These are phyloP conservation scores for Fusarium neocosmosporiellum DNA, from an alignment of 2,329 filamentous ascomycete genomes.

Conservation along the genomic window DNA sequence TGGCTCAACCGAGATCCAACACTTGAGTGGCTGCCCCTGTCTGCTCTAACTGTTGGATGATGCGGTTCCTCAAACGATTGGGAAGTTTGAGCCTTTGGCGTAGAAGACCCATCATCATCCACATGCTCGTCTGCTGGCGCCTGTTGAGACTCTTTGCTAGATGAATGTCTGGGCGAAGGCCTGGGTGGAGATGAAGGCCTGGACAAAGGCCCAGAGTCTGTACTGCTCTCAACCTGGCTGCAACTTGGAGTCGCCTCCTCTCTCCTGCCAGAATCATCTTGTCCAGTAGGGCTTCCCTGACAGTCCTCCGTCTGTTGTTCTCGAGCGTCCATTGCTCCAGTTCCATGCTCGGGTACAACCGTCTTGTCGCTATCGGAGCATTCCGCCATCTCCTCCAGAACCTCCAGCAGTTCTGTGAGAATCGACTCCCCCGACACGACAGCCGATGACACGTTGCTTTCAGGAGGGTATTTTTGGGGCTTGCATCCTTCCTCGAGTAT, in stretches of 20 bases:
- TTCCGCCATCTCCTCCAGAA: background rate
- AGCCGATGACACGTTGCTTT: constrained; percentile 16
- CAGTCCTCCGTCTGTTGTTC: background rate
- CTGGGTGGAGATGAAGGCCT: background rate
- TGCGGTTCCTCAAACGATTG: background rate
- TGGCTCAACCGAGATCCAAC: background rate
- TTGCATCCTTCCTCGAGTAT: background rate
- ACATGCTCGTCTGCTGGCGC: background rate
- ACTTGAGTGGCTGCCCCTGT: background rate
- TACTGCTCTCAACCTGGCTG: background rate
- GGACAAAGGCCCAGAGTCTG: background rate
- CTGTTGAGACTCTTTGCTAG: background rate
- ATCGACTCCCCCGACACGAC: background rate
- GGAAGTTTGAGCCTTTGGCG: background rate
- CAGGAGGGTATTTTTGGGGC: background rate
- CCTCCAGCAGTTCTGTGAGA: background rate
- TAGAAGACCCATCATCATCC: background rate
- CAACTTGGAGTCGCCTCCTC: background rate
- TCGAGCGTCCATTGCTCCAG: rapidly evolving
- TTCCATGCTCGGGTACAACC: background rate
- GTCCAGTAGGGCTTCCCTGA: background rate
- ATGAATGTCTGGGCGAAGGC: no score
- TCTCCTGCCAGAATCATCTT: rapidly evolving
- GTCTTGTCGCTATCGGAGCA: background rate
- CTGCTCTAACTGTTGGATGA: background rate